These are phyloP conservation scores for Yamadazyma epiphylla DNA, from an alignment of 1,139 yeast species.

Conservation along the genomic window DNA sequence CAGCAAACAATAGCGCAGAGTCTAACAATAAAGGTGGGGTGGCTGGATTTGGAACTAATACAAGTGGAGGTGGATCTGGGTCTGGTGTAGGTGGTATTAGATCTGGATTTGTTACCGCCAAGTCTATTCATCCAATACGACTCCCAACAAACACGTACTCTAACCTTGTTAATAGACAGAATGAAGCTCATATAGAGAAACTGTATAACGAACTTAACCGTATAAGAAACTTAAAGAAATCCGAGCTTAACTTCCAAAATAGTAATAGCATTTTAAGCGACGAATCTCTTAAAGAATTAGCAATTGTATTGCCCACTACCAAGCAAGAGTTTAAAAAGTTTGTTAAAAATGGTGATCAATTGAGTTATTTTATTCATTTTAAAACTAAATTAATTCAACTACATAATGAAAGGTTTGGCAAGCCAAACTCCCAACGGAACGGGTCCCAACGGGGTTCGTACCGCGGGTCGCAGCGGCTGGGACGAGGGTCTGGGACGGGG, in stretches of 20 bases:
- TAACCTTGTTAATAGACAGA: conserved; percentile 11
- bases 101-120: conserved; percentile 14
- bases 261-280: conserved; percentile 47
- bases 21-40: too few relatives aligned
- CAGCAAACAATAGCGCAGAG: too few relatives aligned
- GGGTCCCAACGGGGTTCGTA: neutral
- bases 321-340: conserved; percentile 47
- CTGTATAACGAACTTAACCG: conserved; percentile 43
- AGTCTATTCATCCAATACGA: conserved; percentile 13
- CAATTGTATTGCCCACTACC: conserved; percentile 50
- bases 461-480: neutral
- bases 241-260: conserved; percentile 33
- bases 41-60: neutral
- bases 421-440: neutral
- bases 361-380: conserved; percentile 44
- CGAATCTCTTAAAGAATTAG: conserved; percentile 50
- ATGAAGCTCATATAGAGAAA: conserved; percentile 30
- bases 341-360: conserved; percentile 38
- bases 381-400: conserved; percentile 39
- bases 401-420: conserved; percentile 19
- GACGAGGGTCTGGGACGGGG: too few relatives aligned
- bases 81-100: neutral
- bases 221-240: conserved; percentile 42
- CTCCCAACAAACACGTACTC: conserved; percentile 15
- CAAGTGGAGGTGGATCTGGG: neutral